Percentiles rank a stretch among this genome's conserved stretches.
These are phyloP conservation scores for Blastobotrys proliferans DNA, from an alignment of 1,139 yeast species.

Conservation along the genomic window DNA sequence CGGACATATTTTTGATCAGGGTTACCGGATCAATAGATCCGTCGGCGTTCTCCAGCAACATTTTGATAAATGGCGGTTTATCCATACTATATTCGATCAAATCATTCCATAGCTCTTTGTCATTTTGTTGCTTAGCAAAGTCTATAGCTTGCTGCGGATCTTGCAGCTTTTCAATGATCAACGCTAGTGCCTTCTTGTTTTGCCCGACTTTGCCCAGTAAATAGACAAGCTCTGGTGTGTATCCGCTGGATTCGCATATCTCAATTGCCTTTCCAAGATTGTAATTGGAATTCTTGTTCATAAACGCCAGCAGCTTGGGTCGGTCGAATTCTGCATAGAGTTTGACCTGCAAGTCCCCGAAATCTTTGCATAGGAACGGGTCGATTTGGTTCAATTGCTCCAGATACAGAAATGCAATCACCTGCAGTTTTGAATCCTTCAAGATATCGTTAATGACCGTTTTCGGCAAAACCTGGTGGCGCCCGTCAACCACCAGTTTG, in stretches of 20 bases:
- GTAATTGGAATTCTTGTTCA: constrained; percentile 53
- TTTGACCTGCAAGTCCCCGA: constrained; percentile 62
- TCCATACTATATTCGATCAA: constrained; percentile 66
- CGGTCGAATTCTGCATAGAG: constrained; percentile 63
- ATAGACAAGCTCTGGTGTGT: constrained; percentile 70
- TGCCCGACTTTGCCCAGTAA: constrained; percentile 82
- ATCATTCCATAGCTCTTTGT: constrained; percentile 73
- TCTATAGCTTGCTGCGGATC: constrained; percentile 79
- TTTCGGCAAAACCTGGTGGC: constrained; percentile 59
- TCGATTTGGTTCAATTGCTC: constrained; percentile 54
- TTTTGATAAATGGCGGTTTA: constrained; percentile 69
- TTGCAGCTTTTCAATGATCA: constrained; percentile 70
- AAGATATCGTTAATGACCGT: constrained; percentile 48
- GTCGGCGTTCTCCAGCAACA: constrained; percentile 52
- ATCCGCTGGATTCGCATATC: constrained; percentile 52
- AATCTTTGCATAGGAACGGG: constrained; percentile 48
- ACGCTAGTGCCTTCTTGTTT: constrained; percentile 63
- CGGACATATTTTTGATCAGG: constrained; percentile 63
- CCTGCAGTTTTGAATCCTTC: constrained; percentile 31
- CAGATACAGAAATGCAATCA: constrained; percentile 57
- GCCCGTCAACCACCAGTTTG: constrained; percentile 54
- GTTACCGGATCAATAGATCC: constrained; percentile 59
- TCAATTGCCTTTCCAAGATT: constrained; percentile 64
- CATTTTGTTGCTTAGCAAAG: constrained; percentile 72
- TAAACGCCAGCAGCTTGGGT: constrained; percentile 50